A percentile compares a stretch with the other conserved stretches of the same genome.
These are phyloP conservation scores for Adansonia madagascariensis DNA, from an alignment of 441 rosid genomes.

Conservation along the genomic window DNA sequence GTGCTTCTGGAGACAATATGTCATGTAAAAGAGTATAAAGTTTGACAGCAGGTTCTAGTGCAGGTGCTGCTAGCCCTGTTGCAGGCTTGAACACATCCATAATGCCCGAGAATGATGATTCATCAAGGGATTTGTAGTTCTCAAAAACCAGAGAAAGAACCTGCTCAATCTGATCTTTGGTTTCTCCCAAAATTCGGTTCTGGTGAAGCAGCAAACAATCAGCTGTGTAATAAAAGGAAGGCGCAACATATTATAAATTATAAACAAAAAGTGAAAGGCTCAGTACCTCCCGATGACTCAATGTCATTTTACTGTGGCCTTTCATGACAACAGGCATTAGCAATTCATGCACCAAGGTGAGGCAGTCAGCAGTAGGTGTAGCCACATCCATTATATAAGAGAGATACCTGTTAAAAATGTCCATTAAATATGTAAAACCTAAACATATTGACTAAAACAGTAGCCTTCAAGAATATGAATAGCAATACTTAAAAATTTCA, in stretches of 20 bases:
- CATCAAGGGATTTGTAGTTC: constrained; percentile 95
- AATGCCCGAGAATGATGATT: constrained; percentile 77
- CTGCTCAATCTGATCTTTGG: constrained; percentile 94
- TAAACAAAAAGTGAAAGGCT: neutral
- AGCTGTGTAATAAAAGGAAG: constrained; percentile 19
- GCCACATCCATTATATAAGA: constrained; percentile 98
- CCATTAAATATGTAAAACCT: constrained; percentile 23
- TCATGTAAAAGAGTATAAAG: constrained; percentile 90
- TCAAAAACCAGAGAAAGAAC: constrained; percentile 80
- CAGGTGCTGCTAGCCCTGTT: constrained; percentile 86
- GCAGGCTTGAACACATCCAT: constrained; percentile 77
- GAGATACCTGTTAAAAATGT: constrained; percentile 65
- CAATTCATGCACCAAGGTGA: constrained; percentile 81
- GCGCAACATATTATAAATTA: constrained; percentile 24
- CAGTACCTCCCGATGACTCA: constrained; percentile 97
- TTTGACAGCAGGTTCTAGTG: constrained; percentile 88
- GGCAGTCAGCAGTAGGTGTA: constrained; percentile 97
- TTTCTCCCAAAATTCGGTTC: constrained; percentile 93
- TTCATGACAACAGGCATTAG: constrained; percentile 85
- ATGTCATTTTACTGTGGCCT: constrained; percentile 72
- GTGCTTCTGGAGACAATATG: constrained; percentile 90
- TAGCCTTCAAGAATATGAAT: constrained; percentile 2
- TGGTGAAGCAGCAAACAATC: constrained; percentile 42
- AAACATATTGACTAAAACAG: neutral
- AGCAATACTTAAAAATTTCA: constrained; percentile 2